Percentiles rank a stretch among this genome's conserved stretches.
phyloP scores from a whole-genome alignment of 257 asterid species.

The Cinchona pubescens region DNA sequence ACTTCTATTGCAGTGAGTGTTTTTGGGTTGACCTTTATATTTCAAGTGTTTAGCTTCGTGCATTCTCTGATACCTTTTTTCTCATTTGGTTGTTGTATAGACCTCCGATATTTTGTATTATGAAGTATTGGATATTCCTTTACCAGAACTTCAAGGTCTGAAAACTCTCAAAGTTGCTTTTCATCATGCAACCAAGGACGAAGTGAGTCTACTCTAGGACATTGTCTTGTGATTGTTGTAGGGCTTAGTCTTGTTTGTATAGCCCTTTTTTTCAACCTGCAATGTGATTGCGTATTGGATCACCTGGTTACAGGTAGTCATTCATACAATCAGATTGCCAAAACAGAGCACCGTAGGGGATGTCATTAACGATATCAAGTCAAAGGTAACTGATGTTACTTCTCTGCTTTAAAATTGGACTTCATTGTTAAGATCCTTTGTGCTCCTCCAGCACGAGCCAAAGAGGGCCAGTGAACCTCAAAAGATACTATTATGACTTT shows the following conservation, averaged over 20 bases:
- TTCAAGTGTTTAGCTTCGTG: background rate
- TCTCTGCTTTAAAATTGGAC: background rate
- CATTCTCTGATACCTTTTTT: conserved; percentile 11
- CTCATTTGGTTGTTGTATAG: conserved; percentile 30
- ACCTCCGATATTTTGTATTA: conserved; percentile 83
- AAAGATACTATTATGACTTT: background rate
- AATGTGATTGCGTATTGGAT: conserved; percentile 16
- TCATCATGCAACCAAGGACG: conserved; percentile 80
- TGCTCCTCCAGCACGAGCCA: background rate
- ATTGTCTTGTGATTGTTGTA: background rate
- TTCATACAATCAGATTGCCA: conserved; percentile 72
- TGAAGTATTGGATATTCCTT: conserved; percentile 89
- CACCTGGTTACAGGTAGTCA: conserved; percentile 52
- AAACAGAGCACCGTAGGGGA: conserved; percentile 79
- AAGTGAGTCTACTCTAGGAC: conserved; percentile 43
- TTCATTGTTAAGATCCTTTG: background rate
- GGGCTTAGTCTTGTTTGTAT: background rate
- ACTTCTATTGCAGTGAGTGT: conserved; percentile 5
- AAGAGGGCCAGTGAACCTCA: background rate
- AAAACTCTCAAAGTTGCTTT: conserved; percentile 89
- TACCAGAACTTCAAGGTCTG: conserved; percentile 87
- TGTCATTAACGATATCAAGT: conserved; percentile 67
- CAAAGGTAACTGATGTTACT: conserved; percentile 44
- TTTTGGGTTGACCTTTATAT: background rate
- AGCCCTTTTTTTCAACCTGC: background rate